These are phyloP conservation scores for Penicillium digitatum DNA, from an alignment of 2,329 filamentous ascomycete species.

Conservation along the genomic window DNA sequence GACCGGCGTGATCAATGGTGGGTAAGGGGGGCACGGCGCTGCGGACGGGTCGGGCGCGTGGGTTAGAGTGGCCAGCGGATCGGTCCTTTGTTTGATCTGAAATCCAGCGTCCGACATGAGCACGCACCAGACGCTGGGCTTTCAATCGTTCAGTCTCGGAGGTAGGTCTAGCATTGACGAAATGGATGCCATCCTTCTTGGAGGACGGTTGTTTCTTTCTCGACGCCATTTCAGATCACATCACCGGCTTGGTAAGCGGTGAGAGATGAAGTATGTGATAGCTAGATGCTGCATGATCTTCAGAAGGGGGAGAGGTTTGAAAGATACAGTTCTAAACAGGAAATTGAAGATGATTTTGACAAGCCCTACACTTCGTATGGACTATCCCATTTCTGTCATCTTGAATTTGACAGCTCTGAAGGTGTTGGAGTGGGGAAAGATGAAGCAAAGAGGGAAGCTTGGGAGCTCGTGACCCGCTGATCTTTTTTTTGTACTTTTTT, in stretches of 20 bases:
- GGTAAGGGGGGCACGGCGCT: neutral
- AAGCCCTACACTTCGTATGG: neutral
- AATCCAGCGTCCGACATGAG: constrained; percentile 37
- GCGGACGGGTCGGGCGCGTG: neutral
- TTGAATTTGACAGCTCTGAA: neutral
- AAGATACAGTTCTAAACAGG: neutral
- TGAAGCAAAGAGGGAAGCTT: neutral
- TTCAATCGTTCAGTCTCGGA: constrained; percentile 28
- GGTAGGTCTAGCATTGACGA: constrained; percentile 33
- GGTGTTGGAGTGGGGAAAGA: neutral
- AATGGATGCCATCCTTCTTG: constrained; percentile 29
- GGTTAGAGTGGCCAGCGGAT: constrained; percentile 8
- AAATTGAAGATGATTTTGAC: neutral
- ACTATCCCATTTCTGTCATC: neutral
- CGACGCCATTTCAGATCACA: constrained; percentile 22
- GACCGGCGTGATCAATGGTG: neutral
- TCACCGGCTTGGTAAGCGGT: neutral
- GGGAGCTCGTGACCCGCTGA: constrained; percentile 4
- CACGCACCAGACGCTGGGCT: constrained; percentile 31
- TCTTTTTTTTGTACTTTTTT: neutral
- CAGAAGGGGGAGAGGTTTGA: neutral
- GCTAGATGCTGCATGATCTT: neutral
- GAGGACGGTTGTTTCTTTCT: constrained; percentile 18
- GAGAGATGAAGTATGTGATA: neutral
- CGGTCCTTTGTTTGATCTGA: constrained; percentile 35